Evolutionary conservation across 1,284 basidiomycete genomes (phyloP), one percentile per base, ranked within the genome.

Genomic region (Gymnopus androsaceus): DNA sequence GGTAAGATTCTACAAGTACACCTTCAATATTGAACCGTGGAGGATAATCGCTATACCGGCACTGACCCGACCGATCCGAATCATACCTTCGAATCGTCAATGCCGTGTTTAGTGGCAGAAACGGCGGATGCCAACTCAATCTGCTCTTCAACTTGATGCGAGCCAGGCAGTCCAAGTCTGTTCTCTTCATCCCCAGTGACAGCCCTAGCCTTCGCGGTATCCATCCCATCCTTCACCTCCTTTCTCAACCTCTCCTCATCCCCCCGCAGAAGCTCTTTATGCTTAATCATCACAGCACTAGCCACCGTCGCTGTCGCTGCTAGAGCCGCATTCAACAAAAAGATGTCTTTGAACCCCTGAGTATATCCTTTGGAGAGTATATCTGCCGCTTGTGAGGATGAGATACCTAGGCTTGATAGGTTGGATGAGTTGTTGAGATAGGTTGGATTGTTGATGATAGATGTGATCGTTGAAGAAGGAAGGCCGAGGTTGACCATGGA

Each of bases 311-410:
- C 79, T 0, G 78, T 58, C 0, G 73, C 74, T 14, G 79, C 70
- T 37, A 81, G 64, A 30, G 66, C 67, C 2, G 82, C 80, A 56
- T 84, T 83, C 49, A 85, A 63, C 30, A 83, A 70, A 68, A 89
- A 89, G 6, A 89, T 71, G 3, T 70, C 66, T 36, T 75, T 68
- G 68, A 88, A 86, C 0, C 84, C 87, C 12, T 64, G 63, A 23
- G 74, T 79, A 64, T 86, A 89, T 1, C 83, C 85, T 1, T 66
- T 42, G 8, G 69, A 63, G 25, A 88, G 71, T 37, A 86, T 77
- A 34, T 69, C 67, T 2, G 63, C 61, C 0, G 81, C 78, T 30
- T 69, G 61, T 2, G 64, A 51, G 19, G 37, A 28, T 21, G 36
- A 40, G 36, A 51, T 61, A 2, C 74, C 74, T 4, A 54, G 27